Evolutionary conservation across 306 rosid genomes (phyloP), one percentile per base, ranked within the genome.

Genomic region (Dryas alaskensis): DNA sequence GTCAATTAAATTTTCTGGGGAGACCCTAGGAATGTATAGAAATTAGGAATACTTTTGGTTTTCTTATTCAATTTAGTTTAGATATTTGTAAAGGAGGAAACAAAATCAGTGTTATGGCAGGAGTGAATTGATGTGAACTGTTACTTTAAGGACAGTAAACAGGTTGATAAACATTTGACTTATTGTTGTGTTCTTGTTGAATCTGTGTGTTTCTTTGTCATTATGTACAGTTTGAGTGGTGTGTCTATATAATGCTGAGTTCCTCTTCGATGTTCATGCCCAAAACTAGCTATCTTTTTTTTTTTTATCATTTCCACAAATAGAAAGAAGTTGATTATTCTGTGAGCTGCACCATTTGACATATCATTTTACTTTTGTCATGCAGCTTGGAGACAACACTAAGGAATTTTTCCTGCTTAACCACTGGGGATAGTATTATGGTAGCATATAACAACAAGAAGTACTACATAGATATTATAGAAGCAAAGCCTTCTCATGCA

Each of bases 391-490:
- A 94, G 91, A 91, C 97, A 13, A 92, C 99, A 1, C 81, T 92
- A 67, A 84, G 99, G 83, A 94, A 92, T 82, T 94, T 91, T 82
- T 94, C 98, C 48, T 94, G 98, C 85, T 84, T 94, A 86, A 84
- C 92, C 48, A 80, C 92, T 67, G 98, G 97, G 72, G 98, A 91
- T 80, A 94, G 98, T 86, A 94, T 94, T 69, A 94, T 94, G 98
- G 97, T 94, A 69, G 96, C 98, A 53, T 94, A 94, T 76, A 94
- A 92, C 89, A 92, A 91, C 89, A 94, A 86, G 79, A 92, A 94
- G 65, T 94, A 94, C 69, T 94, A 94, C 81, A 94, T 94, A 37
- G 97, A 94, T 86, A 94, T 94, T 22, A 83, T 89, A 44, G 99
- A 94, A 83, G 59, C 95, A 17, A 94, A 88, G 84, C 99, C 99